Evolutionary conservation across 139 green algal genomes (phyloP).

Genomic region (Chlamydomonas sp.): DNA sequence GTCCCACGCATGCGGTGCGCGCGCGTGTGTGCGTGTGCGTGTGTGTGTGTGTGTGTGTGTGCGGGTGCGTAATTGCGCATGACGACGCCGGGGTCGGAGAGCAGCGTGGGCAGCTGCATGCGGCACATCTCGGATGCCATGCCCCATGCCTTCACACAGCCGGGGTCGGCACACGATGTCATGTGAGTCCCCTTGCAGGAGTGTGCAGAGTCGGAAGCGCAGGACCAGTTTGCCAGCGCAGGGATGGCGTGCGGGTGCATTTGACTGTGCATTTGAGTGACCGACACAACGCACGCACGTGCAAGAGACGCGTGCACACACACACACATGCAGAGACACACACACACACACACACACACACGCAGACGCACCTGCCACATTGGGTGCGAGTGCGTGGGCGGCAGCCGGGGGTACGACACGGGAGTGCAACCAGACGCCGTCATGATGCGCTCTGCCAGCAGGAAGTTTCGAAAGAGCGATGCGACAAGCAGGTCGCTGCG

Average conservation of each 20-base stretch:
- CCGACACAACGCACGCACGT: neutral
- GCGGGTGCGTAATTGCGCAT: too few relatives aligned
- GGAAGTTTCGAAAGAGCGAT: slow-evolving; percentile 95
- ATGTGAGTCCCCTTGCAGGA: too few relatives aligned
- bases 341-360: too few relatives aligned
- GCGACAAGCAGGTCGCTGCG: slow-evolving; percentile 94
- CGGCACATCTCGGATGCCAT: slow-evolving; percentile 95
- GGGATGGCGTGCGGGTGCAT: neutral
- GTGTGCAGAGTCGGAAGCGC: too few relatives aligned
- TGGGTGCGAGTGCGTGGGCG: slow-evolving; percentile 89
- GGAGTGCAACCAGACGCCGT: slow-evolving; percentile 73
- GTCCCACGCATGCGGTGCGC: slow-evolving; percentile 87
- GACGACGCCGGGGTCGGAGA: slow-evolving; percentile 34
- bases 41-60: too few relatives aligned
- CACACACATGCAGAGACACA: too few relatives aligned
- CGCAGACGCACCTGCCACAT: too few relatives aligned
- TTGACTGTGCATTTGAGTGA: neutral
- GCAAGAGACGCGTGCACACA: too few relatives aligned
- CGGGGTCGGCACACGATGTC: too few relatives aligned
- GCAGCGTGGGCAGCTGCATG: slow-evolving; percentile 60
- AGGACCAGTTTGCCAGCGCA: too few relatives aligned
- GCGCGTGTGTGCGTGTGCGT: slow-evolving; percentile 85
- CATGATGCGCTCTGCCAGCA: slow-evolving; percentile 97
- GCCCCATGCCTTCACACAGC: slow-evolving; percentile 76
- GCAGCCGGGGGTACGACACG: slow-evolving; percentile 77